These are phyloP conservation scores for Paramecium pentaurelia DNA, from an alignment of 73 alveolate genomes.

Conservation along the genomic window DNA sequence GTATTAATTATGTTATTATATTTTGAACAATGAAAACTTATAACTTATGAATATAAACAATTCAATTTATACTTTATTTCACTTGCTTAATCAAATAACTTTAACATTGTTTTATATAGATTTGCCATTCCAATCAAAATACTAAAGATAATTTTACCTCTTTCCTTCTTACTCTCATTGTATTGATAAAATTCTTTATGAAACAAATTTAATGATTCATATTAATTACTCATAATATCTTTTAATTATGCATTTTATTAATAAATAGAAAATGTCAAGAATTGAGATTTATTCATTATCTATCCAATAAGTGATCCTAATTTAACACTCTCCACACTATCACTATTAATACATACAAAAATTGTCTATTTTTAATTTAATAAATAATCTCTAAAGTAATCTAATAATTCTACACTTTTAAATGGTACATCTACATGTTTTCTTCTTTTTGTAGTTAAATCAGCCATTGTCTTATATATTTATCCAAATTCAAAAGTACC, in stretches of 20 bases:
- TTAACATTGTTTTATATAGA: not conserved
- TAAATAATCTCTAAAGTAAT: constrained; percentile 21
- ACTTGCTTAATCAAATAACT: not conserved
- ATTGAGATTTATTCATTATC: not conserved
- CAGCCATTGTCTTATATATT: constrained; percentile 10
- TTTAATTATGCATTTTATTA: not conserved
- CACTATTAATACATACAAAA: not conserved
- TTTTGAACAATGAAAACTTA: constrained; percentile 33
- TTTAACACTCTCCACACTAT: not conserved
- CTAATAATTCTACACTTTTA: not conserved
- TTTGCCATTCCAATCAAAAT: not conserved
- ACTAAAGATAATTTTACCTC: not conserved
- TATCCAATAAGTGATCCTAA: not conserved
- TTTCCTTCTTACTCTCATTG: not conserved
- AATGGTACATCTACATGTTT: constrained; percentile 34
- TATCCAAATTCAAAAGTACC: constrained; percentile 3
- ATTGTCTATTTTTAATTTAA: not conserved
- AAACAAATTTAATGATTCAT: constrained; percentile 31
- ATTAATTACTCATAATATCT: constrained; percentile 12
- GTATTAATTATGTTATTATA: constrained; percentile 24
- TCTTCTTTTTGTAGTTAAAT: not conserved
- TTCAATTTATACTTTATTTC: constrained; percentile 24
- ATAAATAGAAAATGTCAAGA: not conserved
- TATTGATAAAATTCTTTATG: constrained; percentile 28
- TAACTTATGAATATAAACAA: constrained; percentile 19